phyloP scores from a whole-genome alignment of 352 stramenopile genomes.

The Globisporangium perplexum region DNA sequence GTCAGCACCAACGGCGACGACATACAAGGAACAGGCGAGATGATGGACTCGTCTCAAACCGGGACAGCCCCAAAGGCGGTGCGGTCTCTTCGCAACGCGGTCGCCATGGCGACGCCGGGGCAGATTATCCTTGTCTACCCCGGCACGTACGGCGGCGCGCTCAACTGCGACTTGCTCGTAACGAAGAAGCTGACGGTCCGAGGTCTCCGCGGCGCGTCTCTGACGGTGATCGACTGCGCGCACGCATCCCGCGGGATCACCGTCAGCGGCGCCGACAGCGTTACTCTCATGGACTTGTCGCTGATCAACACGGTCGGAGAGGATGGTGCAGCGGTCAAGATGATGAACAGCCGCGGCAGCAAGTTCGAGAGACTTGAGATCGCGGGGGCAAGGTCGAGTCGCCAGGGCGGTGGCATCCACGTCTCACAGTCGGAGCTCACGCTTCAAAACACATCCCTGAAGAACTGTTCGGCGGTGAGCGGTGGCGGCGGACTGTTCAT shows the following conservation, averaged over 20 bases:
- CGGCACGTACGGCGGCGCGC: conserved; percentile 22
- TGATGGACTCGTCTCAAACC: conserved; percentile 37
- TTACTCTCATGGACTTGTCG: conserved; percentile 21
- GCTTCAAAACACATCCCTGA: conserved; percentile 12
- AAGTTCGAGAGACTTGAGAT: conserved; percentile 16
- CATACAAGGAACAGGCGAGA: conserved; percentile 38
- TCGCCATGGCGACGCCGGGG: conserved; percentile 21
- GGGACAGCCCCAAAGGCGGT: conserved; percentile 54
- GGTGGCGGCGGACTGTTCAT: conserved; percentile 29
- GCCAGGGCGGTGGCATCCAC: conserved; percentile 30
- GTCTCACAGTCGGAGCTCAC: conserved; percentile 20
- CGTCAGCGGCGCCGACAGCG: conserved; percentile 10
- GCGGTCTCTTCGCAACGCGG: conserved; percentile 31
- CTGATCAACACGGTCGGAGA: conserved; percentile 15
- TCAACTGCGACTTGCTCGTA: conserved; percentile 38
- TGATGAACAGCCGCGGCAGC: conserved; percentile 16
- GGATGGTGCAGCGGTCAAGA: conserved; percentile 24
- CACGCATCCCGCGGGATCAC: conserved; percentile 17
- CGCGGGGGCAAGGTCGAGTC: conserved; percentile 2
- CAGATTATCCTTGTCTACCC: conserved; percentile 52
- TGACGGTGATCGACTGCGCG: conserved; percentile 39
- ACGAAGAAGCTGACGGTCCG: conserved; percentile 25
- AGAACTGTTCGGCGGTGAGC: conserved; percentile 13
- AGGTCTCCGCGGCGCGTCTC: conserved; percentile 24
- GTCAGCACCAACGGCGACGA: conserved; percentile 51